Evolutionary conservation across 805 yeast species (phyloP).

Genomic region (Phaffomyces antillensis): DNA sequence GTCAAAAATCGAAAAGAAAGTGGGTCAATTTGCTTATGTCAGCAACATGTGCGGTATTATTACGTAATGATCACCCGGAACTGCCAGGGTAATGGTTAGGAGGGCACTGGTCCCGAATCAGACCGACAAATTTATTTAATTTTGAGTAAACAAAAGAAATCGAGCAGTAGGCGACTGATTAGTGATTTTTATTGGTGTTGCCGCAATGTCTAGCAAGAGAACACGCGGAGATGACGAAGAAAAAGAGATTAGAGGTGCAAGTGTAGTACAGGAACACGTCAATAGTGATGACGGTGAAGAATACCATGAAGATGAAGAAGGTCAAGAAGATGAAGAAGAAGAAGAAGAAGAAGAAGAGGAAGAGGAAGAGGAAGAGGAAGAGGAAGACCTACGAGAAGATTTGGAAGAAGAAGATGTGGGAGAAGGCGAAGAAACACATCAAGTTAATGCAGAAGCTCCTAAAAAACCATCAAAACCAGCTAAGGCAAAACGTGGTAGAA

Average conservation of each 20-base stretch:
- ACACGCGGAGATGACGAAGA: neutral
- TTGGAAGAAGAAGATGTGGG: constrained; percentile 14
- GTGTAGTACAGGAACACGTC: neutral
- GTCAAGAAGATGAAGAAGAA: constrained; percentile 20
- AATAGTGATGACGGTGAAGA: neutral
- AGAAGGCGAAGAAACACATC: constrained; percentile 5
- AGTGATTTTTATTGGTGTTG: no score
- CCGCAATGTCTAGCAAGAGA: no score
- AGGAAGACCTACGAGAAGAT: constrained; percentile 22
- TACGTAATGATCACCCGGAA: neutral
- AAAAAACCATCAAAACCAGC: constrained; percentile 7
- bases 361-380: constrained; percentile 22
- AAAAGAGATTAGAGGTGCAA: neutral
- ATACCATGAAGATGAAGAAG: constrained; percentile 4
- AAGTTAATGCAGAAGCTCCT: neutral
- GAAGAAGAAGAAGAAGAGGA: constrained; percentile 23
- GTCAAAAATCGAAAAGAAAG: neutral
- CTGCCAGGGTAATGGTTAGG: no score
- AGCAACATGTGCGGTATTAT: neutral
- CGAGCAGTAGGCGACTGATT: no score
- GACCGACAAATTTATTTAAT: no score
- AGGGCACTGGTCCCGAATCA: no score
- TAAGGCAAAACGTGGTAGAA: constrained; percentile 35
- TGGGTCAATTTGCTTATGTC: neutral
- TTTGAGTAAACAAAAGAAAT: no score